phyloP scores from a whole-genome alignment of 331 rosid genomes.

The Ulmus americana region DNA sequence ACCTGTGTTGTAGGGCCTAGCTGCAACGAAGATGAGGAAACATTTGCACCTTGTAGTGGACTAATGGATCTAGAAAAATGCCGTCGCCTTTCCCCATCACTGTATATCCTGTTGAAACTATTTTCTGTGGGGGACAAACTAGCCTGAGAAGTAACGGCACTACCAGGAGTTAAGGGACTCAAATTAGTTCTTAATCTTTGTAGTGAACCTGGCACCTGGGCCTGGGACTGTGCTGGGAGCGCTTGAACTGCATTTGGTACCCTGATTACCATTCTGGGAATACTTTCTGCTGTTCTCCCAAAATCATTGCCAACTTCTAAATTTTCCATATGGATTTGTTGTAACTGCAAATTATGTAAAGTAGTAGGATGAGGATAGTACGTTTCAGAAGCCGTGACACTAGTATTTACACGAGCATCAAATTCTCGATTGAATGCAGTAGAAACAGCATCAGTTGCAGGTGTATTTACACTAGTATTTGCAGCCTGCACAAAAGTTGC shows the following conservation, averaged over 20 bases:
- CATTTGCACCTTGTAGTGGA: slow-evolving; percentile 42
- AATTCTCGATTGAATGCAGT: slow-evolving; percentile 42
- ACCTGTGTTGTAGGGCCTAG: slow-evolving; percentile 50
- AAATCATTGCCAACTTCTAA: slow-evolving; percentile 35
- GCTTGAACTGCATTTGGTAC: slow-evolving; percentile 69
- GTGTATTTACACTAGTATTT: background rate
- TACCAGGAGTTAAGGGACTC: slow-evolving; percentile 29
- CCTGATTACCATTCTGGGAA: slow-evolving; percentile 36
- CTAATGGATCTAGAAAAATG: slow-evolving; percentile 43
- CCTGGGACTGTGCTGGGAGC: slow-evolving; percentile 57
- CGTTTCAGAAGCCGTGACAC: slow-evolving; percentile 29
- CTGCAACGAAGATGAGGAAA: slow-evolving; percentile 36
- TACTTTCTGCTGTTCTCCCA: slow-evolving; percentile 35
- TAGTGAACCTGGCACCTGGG: slow-evolving; percentile 21
- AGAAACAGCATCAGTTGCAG: slow-evolving; percentile 32
- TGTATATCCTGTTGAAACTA: slow-evolving; percentile 27
- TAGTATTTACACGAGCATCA: slow-evolving; percentile 32
- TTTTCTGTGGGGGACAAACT: slow-evolving; percentile 35
- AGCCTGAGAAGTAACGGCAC: slow-evolving; percentile 41
- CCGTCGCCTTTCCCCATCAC: slow-evolving; percentile 52
- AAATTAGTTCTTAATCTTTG: slow-evolving; percentile 43
- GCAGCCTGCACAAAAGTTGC: slow-evolving; percentile 12
- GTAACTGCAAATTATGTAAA: slow-evolving; percentile 36
- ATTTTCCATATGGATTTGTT: slow-evolving; percentile 27
- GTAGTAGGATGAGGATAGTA: slow-evolving; percentile 31